Percentiles rank a stretch among this genome's conserved stretches.
Conservation (phyloP, 495 filamentous ascomycete species). For the Terfezia boudieri region DNA sequence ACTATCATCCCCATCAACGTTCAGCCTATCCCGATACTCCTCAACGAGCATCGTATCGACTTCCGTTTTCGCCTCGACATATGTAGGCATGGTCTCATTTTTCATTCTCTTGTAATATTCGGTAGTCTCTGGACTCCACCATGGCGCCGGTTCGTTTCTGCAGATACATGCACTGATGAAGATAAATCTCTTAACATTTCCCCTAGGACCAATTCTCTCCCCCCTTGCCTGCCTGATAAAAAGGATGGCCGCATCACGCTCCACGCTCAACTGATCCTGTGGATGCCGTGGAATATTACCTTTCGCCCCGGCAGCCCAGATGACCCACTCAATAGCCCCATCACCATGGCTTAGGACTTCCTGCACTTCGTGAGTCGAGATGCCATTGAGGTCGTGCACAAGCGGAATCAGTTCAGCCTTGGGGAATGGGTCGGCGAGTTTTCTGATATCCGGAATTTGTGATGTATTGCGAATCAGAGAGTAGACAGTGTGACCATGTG, state of each 20-base stretch:
- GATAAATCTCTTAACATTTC: slow-evolving; percentile 43
- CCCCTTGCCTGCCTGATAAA: slow-evolving; percentile 45
- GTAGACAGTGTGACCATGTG: slow-evolving; percentile 50
- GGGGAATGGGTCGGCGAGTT: slow-evolving; percentile 29
- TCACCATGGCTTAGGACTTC: slow-evolving; percentile 38
- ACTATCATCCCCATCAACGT: slow-evolving; percentile 19
- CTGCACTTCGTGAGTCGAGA: slow-evolving; percentile 28
- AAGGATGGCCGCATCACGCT: slow-evolving; percentile 34
- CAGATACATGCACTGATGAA: slow-evolving; percentile 31
- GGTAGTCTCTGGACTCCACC: slow-evolving; percentile 46
- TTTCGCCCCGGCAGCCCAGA: slow-evolving; percentile 50
- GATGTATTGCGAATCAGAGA: slow-evolving; percentile 51
- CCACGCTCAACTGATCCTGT: not conserved
- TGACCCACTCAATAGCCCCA: slow-evolving; percentile 39
- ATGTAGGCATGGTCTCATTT: slow-evolving; percentile 28
- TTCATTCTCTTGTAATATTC: slow-evolving; percentile 28
- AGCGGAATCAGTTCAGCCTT: slow-evolving; percentile 29
- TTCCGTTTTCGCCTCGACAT: slow-evolving; percentile 51
- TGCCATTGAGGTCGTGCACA: slow-evolving; percentile 34
- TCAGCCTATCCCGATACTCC: slow-evolving; percentile 1
- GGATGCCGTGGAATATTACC: not conserved
- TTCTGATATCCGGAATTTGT: slow-evolving; percentile 40
- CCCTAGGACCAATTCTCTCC: slow-evolving; percentile 1
- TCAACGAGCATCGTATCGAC: slow-evolving; percentile 49
- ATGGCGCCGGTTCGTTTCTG: slow-evolving; percentile 30